Conservation (phyloP, 2,329 filamentous ascomycete genomes). For the Teratosphaeria nubilosa region DNA sequence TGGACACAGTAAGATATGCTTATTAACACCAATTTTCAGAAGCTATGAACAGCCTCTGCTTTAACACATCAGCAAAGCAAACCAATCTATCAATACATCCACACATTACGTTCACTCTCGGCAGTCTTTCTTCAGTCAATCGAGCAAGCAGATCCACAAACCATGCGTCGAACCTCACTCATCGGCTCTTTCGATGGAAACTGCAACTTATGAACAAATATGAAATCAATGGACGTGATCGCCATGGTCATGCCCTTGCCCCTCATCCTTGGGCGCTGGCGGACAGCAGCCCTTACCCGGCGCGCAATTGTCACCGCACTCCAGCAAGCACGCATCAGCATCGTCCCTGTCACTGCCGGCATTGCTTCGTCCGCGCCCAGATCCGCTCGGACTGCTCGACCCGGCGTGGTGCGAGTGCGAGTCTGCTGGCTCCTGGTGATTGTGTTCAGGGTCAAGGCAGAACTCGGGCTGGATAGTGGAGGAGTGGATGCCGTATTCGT, state of each 20-base stretch:
- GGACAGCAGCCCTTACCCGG: constrained; percentile 33
- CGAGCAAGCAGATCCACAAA: background rate
- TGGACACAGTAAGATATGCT: background rate
- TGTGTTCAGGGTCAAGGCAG: constrained; percentile 35
- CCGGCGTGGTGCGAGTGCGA: background rate
- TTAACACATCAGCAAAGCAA: too few relatives aligned
- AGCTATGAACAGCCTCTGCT: too few relatives aligned
- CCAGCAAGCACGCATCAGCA: constrained; percentile 31
- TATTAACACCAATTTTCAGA: too few relatives aligned
- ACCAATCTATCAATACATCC: background rate
- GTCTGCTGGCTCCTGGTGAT: constrained; percentile 21
- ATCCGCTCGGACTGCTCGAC: constrained; percentile 9
- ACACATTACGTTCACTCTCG: background rate
- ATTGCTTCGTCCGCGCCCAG: constrained; percentile 22
- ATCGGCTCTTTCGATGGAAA: background rate
- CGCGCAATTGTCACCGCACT: constrained; percentile 35
- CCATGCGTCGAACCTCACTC: background rate
- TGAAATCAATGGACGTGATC: constrained; percentile 4
- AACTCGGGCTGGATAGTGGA: constrained; percentile 96
- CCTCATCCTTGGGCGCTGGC: constrained; percentile 15
- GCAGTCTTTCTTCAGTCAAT: background rate
- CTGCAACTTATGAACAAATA: background rate
- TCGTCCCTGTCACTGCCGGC: constrained; percentile 19
- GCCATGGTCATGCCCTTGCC: constrained; percentile 28
- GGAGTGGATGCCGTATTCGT: constrained; percentile 92